Conservation (phyloP, 768 basidiomycete genomes). For the Serendipita sp. region DNA sequence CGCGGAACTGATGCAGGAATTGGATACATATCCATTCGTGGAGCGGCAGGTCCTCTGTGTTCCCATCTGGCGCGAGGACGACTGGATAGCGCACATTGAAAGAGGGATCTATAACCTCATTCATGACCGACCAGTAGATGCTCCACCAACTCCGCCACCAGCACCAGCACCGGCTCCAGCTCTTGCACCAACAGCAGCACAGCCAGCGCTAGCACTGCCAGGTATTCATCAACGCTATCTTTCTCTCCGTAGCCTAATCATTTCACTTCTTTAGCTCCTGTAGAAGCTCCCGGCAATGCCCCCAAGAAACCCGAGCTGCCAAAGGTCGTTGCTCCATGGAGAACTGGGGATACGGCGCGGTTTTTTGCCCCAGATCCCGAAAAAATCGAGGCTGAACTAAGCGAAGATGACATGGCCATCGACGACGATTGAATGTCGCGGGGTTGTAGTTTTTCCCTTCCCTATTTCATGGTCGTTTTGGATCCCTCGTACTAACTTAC, state of each 20-base stretch:
- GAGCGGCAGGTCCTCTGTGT: conserved; percentile 6
- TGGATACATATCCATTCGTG: conserved; percentile 2
- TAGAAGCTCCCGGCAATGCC: background rate
- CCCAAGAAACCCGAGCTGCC: background rate
- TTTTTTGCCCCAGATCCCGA: background rate
- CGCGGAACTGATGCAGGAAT: background rate
- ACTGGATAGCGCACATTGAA: conserved; percentile 2
- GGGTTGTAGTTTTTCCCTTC: background rate
- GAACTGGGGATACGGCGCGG: background rate
- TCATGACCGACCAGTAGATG: conserved; percentile 2
- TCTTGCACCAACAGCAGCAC: background rate
- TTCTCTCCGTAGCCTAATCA: background rate
- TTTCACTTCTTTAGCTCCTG: background rate
- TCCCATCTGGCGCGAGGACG: conserved; percentile 4
- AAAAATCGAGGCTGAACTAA: conserved; percentile 5
- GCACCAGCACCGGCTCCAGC: background rate
- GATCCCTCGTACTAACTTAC: background rate
- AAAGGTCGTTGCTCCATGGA: background rate
- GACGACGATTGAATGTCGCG: background rate
- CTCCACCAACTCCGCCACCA: background rate
- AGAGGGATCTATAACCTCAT: background rate
- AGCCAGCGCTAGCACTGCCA: no score
- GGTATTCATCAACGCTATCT: background rate
- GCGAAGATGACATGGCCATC: conserved; percentile 10
- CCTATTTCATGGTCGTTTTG: background rate